Evolutionary conservation across 371 early-diverging fungal species (phyloP).

Genomic region (Mucor piriformis): DNA sequence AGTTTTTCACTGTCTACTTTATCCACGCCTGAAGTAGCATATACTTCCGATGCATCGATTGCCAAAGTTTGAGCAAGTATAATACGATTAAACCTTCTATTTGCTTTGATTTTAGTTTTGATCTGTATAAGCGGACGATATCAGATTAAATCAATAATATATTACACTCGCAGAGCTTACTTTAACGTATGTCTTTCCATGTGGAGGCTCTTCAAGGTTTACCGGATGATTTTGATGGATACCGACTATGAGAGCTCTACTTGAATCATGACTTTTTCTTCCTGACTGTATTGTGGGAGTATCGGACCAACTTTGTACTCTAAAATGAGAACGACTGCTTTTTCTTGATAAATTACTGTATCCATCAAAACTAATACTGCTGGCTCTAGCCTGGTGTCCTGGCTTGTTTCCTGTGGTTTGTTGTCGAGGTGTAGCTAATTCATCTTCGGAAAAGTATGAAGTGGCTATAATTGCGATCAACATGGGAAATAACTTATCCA

Average conservation of each 20-base stretch:
- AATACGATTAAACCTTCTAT: conserved; percentile 32
- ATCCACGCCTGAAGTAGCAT: not conserved
- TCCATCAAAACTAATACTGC: conserved; percentile 17
- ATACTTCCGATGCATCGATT: conserved; percentile 12
- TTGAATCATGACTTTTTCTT: conserved; percentile 12
- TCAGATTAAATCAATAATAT: not conserved
- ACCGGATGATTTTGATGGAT: conserved; percentile 17
- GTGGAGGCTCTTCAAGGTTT: conserved; percentile 20
- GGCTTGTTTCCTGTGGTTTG: not conserved
- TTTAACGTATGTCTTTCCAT: conserved; percentile 39
- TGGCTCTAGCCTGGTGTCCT: not conserved
- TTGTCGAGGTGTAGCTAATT: not conserved
- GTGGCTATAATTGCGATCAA: not conserved
- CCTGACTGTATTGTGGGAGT: not conserved
- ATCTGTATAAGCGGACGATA: conserved; percentile 23
- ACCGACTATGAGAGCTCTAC: conserved; percentile 3
- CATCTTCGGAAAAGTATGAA: not conserved
- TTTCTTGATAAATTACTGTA: conserved; percentile 1
- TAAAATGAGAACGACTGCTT: not conserved
- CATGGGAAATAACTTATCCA: not conserved
- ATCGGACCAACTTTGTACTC: conserved; percentile 26
- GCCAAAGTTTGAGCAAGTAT: conserved; percentile 41
- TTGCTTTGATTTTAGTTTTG: conserved; percentile 36
- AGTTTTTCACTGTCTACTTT: not conserved
- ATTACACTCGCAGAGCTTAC: conserved; percentile 14